A percentile compares a stretch with the other conserved stretches of the same genome.
Evolutionary conservation across 176 grass and related monocot species (phyloP).

Genomic region (Zizania latifolia): DNA sequence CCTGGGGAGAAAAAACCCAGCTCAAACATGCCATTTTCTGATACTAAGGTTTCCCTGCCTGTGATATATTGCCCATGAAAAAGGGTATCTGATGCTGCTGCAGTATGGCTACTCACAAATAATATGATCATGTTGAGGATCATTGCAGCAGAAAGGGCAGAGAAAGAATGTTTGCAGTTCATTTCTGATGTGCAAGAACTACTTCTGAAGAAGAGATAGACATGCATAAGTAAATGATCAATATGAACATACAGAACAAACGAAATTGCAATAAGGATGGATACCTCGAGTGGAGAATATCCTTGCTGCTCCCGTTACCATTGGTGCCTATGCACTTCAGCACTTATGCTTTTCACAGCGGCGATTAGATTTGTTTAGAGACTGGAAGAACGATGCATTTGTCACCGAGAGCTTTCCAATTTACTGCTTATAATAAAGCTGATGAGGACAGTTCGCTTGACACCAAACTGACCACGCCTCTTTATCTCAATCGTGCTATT

Average conservation of each 20-base stretch:
- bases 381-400: neutral
- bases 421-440: neutral
- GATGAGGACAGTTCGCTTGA: neutral
- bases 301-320: neutral
- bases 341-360: neutral
- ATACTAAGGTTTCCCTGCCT: slow-evolving; percentile 28
- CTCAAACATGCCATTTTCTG: slow-evolving; percentile 30
- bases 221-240: neutral
- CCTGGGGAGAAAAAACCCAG: slow-evolving; percentile 32
- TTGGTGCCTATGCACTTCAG: neutral
- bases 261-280: neutral
- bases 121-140: neutral
- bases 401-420: neutral
- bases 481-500: neutral
- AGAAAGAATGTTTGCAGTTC: neutral
- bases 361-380: slow-evolving; percentile 4
- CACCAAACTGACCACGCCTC: neutral
- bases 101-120: neutral
- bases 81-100: slow-evolving; percentile 1
- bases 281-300: slow-evolving; percentile 16
- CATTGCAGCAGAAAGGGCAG: neutral
- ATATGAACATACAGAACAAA: neutral
- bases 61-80: slow-evolving; percentile 16
- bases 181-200: neutral
- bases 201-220: neutral